Conservation (phyloP, 2,329 filamentous ascomycete species). For the Gaeumannomyces sp. region DNA sequence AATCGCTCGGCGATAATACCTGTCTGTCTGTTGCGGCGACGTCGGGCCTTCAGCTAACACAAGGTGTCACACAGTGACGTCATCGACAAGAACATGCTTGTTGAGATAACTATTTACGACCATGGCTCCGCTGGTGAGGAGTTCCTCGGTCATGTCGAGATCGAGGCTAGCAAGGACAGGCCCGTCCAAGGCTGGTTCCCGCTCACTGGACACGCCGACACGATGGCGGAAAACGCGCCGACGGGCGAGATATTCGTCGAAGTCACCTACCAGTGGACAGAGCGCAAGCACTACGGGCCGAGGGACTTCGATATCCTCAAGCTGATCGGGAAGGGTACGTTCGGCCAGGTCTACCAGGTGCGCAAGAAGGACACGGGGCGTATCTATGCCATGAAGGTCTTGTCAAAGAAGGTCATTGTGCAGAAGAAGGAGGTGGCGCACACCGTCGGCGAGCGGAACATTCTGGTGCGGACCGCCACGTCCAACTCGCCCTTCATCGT, state of each 20-base stretch:
- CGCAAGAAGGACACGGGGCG: conserved; percentile 93
- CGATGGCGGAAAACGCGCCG: conserved; percentile 61
- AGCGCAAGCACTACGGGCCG: conserved; percentile 87
- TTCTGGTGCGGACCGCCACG: conserved; percentile 91
- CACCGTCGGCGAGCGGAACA: conserved; percentile 94
- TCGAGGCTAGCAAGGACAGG: conserved; percentile 65
- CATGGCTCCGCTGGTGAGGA: conserved; percentile 72
- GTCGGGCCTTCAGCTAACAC: background rate
- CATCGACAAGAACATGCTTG: conserved; percentile 80
- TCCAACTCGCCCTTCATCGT: conserved; percentile 97
- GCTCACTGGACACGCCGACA: conserved; percentile 69
- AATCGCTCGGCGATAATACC: background rate
- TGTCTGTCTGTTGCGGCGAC: background rate
- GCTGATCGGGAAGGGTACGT: conserved; percentile 95
- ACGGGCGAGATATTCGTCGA: conserved; percentile 88
- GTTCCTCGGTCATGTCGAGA: conserved; percentile 84
- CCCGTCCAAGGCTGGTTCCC: conserved; percentile 81
- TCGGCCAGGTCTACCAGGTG: conserved; percentile 97
- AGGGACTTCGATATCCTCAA: conserved; percentile 95
- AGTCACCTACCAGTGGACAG: conserved; percentile 76
- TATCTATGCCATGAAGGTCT: conserved; percentile 98
- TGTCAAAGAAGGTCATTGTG: conserved; percentile 99
- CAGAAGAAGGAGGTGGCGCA: conserved; percentile 99
- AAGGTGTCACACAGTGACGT: conserved; percentile 69
- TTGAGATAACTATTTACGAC: conserved; percentile 93